Evolutionary conservation across 306 rosid genomes (phyloP).

Genomic region (Fragaria vesca): DNA sequence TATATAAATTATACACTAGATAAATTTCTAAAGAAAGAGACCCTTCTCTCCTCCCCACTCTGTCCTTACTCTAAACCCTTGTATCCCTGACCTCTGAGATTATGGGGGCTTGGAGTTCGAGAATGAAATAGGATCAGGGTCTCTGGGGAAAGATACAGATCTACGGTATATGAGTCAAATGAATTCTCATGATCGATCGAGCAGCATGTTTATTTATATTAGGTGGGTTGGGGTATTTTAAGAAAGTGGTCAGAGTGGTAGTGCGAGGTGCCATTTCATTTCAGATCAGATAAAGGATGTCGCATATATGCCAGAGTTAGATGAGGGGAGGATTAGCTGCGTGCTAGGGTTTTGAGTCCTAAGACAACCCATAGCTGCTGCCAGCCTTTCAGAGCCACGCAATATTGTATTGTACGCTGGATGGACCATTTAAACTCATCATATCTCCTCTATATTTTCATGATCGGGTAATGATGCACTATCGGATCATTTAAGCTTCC

Average conservation of each 20-base stretch:
- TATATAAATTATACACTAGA: background rate
- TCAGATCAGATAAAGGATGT: background rate
- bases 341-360: background rate
- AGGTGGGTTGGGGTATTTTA: background rate
- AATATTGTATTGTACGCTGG: background rate
- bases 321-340: background rate
- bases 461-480: background rate
- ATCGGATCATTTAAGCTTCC: too few relatives aligned
- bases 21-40: background rate
- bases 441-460: background rate
- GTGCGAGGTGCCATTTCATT: background rate
- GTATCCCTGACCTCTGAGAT: background rate
- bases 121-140: constrained; percentile 1
- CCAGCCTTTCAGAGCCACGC: background rate
- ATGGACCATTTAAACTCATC: background rate
- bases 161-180: background rate
- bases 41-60: constrained; percentile 2
- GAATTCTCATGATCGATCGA: background rate
- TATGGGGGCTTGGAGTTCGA: background rate
- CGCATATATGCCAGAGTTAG: background rate
- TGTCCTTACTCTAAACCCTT: background rate
- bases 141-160: background rate
- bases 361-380: background rate
- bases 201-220: background rate
- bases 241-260: background rate